These are phyloP conservation scores for Yarrowia sp. DNA, from an alignment of 805 yeast species.

Conservation along the genomic window DNA sequence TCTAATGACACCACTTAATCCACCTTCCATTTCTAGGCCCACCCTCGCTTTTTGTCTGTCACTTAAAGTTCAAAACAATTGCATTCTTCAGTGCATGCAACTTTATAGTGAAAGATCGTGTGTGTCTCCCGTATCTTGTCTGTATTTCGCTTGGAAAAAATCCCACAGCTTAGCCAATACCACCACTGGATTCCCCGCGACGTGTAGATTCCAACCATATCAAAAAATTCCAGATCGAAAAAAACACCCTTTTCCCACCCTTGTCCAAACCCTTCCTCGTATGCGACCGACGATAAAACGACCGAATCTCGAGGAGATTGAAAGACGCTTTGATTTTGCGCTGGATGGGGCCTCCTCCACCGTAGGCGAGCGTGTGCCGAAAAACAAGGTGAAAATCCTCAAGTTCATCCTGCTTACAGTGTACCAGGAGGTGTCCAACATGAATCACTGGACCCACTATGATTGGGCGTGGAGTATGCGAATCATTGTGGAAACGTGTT, in stretches of 20 bases:
- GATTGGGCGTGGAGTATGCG: background rate
- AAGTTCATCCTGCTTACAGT: background rate
- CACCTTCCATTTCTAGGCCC: too few species aligned
- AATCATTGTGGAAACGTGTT: background rate
- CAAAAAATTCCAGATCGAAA: too few species aligned
- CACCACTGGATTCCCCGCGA: background rate
- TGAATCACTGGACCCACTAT: background rate
- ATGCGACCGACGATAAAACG: background rate
- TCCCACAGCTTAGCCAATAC: too few species aligned
- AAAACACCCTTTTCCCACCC: too few species aligned
- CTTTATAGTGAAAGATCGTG: too few species aligned
- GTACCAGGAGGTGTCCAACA: background rate
- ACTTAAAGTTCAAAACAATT: too few species aligned
- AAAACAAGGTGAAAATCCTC: background rate
- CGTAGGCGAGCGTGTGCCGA: background rate
- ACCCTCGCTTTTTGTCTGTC: too few species aligned
- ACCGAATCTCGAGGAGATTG: background rate
- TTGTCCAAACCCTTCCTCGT: background rate
- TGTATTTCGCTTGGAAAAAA: too few species aligned
- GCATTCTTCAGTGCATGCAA: too few species aligned
- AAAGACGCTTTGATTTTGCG: background rate
- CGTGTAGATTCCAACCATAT: background rate
- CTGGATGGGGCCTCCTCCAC: background rate
- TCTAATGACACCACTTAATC: too few species aligned
- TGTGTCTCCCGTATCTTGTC: too few species aligned